Evolutionary conservation across 352 stramenopile genomes (phyloP), one percentile per base, ranked within the genome.

Genomic region (Pythium brachiatum): DNA sequence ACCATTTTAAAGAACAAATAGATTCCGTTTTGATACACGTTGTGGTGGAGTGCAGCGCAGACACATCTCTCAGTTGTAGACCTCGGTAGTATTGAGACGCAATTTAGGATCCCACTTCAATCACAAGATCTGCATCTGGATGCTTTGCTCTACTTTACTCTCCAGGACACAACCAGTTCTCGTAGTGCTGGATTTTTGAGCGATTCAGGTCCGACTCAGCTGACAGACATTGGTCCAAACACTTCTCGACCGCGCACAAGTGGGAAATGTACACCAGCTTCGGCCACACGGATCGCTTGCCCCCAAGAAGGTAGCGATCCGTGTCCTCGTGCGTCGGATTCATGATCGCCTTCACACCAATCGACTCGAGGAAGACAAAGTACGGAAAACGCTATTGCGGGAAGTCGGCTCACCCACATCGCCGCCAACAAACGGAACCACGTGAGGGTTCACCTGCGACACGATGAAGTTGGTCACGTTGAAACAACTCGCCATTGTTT

Each of bases 391-490:
- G 60, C 88, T 87, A 53, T 89, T 81, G 27, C 62, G 72, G 65
- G 83, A 82, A 61, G 69, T 76, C 18, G 78, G 78, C 46, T 81
- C 81, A 63, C 89, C 72, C 31, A 98, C 82, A 61, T 96, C 83
- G 62, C 97, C 94, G 39, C 93, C 86, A 7, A 97, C 73, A 60
- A 98, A 97, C 21, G 92, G 90, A 18, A 96, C 81, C n/a, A 97
- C 88, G 66, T 92, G 88, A 55, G 93, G 94, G 52, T 97, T 98
- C 46, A 89, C 81, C 46, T 90, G 81, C 1, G 78, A 88, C 18
- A 98, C 92, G 61, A 98, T 90, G 69, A 94, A 97, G 68, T 97
- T 96, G 36, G 82, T 94, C n/a, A 97, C 89, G 66, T 97, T 96
- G 74, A 98, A 97, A 18, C 95, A 75, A 53, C 89, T 97, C 15